These are phyloP conservation scores for Chaetomium globosum DNA, from an alignment of 2,329 filamentous ascomycete species.

Conservation along the genomic window DNA sequence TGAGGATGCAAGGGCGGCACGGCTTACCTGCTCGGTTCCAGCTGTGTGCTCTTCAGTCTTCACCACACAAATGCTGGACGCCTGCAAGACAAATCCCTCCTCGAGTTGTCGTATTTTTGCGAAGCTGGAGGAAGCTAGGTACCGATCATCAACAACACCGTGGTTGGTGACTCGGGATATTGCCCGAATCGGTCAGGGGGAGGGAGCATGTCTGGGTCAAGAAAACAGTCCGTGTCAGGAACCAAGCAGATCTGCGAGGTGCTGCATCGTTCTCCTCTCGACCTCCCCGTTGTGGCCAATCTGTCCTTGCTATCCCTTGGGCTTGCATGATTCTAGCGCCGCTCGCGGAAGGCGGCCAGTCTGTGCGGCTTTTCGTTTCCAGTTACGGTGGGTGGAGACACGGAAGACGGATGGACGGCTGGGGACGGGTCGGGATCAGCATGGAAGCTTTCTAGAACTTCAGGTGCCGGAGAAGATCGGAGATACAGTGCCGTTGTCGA, in stretches of 20 bases:
- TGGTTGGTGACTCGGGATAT: background rate
- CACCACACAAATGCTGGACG: background rate
- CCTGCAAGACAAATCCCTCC: too few species aligned
- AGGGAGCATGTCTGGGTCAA: background rate
- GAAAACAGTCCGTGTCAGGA: background rate
- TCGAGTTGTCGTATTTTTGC: too few species aligned
- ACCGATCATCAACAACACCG: too few species aligned
- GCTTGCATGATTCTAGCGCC: slow-evolving; percentile 8
- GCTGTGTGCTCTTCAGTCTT: background rate
- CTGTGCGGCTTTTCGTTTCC: slow-evolving; percentile 14
- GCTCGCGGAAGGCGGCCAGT: background rate
- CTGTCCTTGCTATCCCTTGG: background rate
- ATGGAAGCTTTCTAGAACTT: slow-evolving; percentile 20
- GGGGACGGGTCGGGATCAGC: background rate
- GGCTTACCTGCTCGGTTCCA: background rate
- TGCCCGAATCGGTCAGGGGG: background rate
- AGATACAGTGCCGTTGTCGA: too few species aligned
- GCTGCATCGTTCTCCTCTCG: background rate
- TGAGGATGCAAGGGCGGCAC: background rate
- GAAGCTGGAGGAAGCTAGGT: too few species aligned
- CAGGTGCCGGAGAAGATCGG: background rate
- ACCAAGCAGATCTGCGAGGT: background rate
- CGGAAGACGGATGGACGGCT: background rate
- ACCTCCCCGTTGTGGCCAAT: background rate
- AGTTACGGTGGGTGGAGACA: slow-evolving; percentile 5